Base-by-base conservation (phyloP, 768 basidiomycete genomes). In the Kwoniella sp. region DNA sequence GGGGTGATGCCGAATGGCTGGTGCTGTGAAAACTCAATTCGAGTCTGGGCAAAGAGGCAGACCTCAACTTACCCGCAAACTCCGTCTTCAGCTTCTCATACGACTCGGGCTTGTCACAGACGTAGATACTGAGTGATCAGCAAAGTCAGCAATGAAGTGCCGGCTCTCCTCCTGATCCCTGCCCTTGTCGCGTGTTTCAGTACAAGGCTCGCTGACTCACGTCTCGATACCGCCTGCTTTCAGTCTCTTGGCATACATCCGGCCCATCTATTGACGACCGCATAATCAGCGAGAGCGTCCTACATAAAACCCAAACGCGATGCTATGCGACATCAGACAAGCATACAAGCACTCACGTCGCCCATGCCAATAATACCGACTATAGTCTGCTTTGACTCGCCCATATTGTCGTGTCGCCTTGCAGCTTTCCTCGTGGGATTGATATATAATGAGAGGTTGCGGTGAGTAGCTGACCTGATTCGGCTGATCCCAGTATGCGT, bases 221-320 rank as follows among this genome's bases (percentile, higher is more conserved):
- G 87, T 90, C 81, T 88, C 86, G 88, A 92, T 93, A 1, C 95
- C 93, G 11, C 89, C 93, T 5, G 84, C 83, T 12, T 88, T 86
- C 26, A 99, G 83, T n/a, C 83, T 78, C 20, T 84, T 85, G 0
- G 93, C 92, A 78, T 97, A 98, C 93, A 98, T 92, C 75, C 83
- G 84, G 1, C 95, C 95, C 95, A 98, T 98, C 55, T 77, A 48
- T 48, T 20, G 8, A 51, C 50, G 38, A 41, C 38, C 38, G 38
- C 38, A n/a, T n/a, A n/a, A n/a, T n/a, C n/a, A n/a, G n/a, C n/a
- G n/a, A n/a, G n/a, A n/a, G n/a, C n/a, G n/a, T n/a, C n/a, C n/a
- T n/a, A n/a, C n/a, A n/a, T n/a, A n/a, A n/a, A n/a, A n/a, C n/a
- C n/a, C n/a, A n/a, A n/a, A n/a, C n/a, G n/a, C n/a, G n/a, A n/a